A percentile compares a stretch with the other conserved stretches of the same genome.
Evolutionary conservation across 257 asterid species (phyloP).

Genomic region (Nicotiana sylvestris): DNA sequence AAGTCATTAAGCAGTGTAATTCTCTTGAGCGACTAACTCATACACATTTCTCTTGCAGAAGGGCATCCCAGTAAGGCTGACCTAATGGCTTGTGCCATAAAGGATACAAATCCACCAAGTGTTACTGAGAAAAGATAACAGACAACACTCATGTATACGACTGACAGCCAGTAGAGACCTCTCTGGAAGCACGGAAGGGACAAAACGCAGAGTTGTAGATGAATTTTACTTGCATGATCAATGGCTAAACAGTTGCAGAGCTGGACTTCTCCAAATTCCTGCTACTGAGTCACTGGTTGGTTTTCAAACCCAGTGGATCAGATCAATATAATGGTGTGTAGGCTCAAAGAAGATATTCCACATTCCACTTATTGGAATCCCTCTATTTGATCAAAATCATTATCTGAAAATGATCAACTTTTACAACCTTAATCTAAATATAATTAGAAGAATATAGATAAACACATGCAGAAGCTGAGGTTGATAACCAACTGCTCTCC

Average conservation of each 20-base stretch:
- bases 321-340: not conserved
- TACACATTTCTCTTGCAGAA: not conserved
- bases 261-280: not conserved
- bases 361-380: not conserved
- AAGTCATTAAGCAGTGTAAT: not conserved
- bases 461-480: not conserved
- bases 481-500: not conserved
- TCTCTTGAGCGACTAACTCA: not conserved
- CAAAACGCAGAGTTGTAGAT: not conserved
- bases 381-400: not conserved
- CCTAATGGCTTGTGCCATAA: not conserved
- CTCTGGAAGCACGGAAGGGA: not conserved
- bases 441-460: not conserved
- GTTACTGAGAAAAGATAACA: not conserved
- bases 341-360: not conserved
- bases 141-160: not conserved
- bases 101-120: not conserved
- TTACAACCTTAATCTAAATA: not conserved
- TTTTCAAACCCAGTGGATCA: not conserved
- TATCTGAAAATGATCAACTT: not conserved
- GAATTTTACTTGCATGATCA: not conserved
- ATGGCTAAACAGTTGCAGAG: constrained; percentile 3
- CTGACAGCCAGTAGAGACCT: not conserved
- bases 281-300: not conserved
- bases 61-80: not conserved